Conservation (phyloP, 2,329 filamentous ascomycete species). For the Aspergillus floridensis region DNA sequence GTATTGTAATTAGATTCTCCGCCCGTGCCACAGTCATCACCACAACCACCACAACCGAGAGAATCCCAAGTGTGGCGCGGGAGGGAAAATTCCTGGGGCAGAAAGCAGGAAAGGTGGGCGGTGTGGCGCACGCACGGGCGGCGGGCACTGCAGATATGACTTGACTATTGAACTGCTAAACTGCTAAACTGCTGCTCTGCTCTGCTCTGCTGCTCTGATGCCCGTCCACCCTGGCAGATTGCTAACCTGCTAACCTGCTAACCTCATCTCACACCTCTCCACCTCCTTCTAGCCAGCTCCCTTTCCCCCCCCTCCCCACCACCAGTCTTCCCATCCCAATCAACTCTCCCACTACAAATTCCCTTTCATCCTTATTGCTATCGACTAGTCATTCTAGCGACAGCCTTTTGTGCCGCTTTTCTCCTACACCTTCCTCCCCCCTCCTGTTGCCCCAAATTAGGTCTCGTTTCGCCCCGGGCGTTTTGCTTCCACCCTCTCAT, state of each 20-base stretch:
- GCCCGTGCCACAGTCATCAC: no score
- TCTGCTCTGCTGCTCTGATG: not conserved
- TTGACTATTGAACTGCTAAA: no score
- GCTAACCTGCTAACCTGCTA: slow-evolving; percentile 7
- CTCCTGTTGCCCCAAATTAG: not conserved
- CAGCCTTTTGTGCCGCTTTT: slow-evolving; percentile 5
- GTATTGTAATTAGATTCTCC: no score
- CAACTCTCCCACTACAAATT: not conserved
- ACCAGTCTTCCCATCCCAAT: not conserved
- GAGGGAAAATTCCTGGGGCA: not conserved
- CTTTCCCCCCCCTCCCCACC: not conserved
- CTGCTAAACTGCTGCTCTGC: not conserved
- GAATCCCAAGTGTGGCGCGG: not conserved
- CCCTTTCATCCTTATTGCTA: not conserved
- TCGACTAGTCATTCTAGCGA: slow-evolving; percentile 2
- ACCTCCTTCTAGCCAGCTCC: not conserved
- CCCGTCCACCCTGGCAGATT: slow-evolving; percentile 15
- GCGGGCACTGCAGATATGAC: slow-evolving; percentile 7
- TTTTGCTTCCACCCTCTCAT: slow-evolving; percentile 6
- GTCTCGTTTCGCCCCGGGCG: slow-evolving; percentile 10
- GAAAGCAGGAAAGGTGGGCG: not conserved
- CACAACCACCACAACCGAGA: no score
- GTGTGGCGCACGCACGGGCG: slow-evolving; percentile 22
- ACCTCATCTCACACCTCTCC: not conserved
- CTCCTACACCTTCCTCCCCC: not conserved